Evolutionary conservation across 2,329 filamentous ascomycete genomes (phyloP).

Genomic region (Claviceps capensis): DNA sequence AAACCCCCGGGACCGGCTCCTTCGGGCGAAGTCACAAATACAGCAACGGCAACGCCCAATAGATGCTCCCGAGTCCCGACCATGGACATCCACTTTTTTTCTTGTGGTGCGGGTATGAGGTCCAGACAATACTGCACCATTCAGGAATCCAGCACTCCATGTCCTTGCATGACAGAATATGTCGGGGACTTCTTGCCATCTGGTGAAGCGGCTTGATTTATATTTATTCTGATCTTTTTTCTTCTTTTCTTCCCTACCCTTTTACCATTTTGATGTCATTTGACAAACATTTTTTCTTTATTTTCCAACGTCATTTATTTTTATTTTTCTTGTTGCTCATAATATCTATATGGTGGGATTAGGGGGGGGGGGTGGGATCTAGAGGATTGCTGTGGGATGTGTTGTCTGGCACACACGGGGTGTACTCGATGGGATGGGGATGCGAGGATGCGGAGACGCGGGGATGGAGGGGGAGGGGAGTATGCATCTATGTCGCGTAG

Average conservation of each 20-base stretch:
- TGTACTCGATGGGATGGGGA: neutral
- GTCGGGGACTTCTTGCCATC: neutral
- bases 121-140: neutral
- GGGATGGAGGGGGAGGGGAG: too few species aligned
- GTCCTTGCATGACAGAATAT: neutral
- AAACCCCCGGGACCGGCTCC: neutral
- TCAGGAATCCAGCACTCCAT: neutral
- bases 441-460: neutral
- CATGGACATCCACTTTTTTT: neutral
- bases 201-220: neutral
- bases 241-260: neutral
- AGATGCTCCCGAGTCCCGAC: neutral
- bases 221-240: neutral
- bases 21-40: neutral
- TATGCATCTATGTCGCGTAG: neutral
- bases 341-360: neutral
- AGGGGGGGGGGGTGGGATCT: neutral
- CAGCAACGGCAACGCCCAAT: neutral
- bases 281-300: neutral
- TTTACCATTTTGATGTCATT: neutral
- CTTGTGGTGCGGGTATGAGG: neutral
- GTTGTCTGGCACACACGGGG: conserved; percentile 6
- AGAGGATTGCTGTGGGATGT: conserved; percentile 4
- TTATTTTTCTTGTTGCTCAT: conserved; percentile 2
- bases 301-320: neutral